Conservation (phyloP, 345 rosid genomes). For the Trapa incisa region DNA sequence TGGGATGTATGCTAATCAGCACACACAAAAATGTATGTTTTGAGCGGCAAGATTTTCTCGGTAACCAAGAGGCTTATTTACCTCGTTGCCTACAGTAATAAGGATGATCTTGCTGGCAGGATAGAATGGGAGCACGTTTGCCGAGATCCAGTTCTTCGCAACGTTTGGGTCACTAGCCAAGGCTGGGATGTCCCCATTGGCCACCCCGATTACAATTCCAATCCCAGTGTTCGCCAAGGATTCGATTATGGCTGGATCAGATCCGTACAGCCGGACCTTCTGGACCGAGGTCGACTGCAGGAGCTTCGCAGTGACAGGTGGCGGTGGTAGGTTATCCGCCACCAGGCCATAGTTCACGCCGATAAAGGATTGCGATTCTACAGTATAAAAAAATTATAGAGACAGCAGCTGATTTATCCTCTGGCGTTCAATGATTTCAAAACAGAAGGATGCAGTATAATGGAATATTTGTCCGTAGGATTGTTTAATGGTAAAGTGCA, state of each 20-base stretch:
- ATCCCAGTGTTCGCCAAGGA: slow-evolving; percentile 71
- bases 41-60: too few relatives aligned
- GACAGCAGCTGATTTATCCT: too few relatives aligned
- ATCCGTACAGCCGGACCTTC: slow-evolving; percentile 64
- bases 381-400: neutral
- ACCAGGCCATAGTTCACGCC: slow-evolving; percentile 80
- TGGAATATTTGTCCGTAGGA: too few relatives aligned
- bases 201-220: slow-evolving; percentile 56
- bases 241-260: slow-evolving; percentile 58
- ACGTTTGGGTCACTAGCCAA: slow-evolving; percentile 56
- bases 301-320: slow-evolving; percentile 59
- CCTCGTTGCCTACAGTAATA: slow-evolving; percentile 72
- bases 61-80: neutral
- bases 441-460: neutral
- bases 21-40: too few relatives aligned
- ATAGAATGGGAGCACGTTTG: slow-evolving; percentile 60
- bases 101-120: slow-evolving; percentile 75
- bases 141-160: slow-evolving; percentile 51
- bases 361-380: slow-evolving; percentile 63
- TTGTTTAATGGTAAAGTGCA: neutral
- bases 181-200: slow-evolving; percentile 64
- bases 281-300: slow-evolving; percentile 60
- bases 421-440: too few relatives aligned
- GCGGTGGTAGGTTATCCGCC: slow-evolving; percentile 75
- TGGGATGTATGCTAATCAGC: too few relatives aligned